phyloP scores from a whole-genome alignment of 2,329 filamentous ascomycete genomes.

The Trichoderma pleuroti region DNA sequence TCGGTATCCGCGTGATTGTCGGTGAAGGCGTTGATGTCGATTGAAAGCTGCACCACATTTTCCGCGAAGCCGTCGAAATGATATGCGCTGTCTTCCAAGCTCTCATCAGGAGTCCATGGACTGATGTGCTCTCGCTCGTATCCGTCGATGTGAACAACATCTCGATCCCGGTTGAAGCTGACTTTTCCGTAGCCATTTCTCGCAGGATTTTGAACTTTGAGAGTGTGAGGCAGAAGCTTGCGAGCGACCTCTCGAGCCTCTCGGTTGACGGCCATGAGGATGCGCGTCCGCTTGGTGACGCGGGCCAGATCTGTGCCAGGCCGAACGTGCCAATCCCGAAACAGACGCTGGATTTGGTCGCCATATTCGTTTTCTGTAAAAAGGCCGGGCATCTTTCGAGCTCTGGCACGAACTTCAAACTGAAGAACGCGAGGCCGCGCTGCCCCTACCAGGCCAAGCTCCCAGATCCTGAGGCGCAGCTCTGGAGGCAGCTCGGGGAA shows the following conservation, averaged over 20 bases:
- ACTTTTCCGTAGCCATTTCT: conserved; percentile 26
- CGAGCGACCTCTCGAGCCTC: conserved; percentile 37
- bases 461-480: conserved; percentile 34
- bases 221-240: conserved; percentile 31
- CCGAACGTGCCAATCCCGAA: neutral
- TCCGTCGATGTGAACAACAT: conserved; percentile 30
- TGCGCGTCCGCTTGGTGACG: conserved; percentile 30
- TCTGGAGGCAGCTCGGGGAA: conserved; percentile 34
- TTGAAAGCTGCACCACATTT: conserved; percentile 30
- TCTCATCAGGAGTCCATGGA: neutral
- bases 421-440: conserved; percentile 24
- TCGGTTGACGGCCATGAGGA: conserved; percentile 33
- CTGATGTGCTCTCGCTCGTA: neutral
- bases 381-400: neutral
- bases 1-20: neutral
- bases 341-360: neutral
- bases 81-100: neutral
- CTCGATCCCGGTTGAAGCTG: conserved; percentile 31
- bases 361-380: neutral
- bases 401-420: conserved; percentile 2
- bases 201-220: conserved; percentile 27
- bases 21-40: conserved; percentile 19
- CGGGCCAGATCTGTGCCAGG: conserved; percentile 24
- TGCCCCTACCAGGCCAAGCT: conserved; percentile 32
- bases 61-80: conserved; percentile 29